Conservation (phyloP, 2,329 filamentous ascomycete genomes). For the Pezicula neosporulosa region DNA sequence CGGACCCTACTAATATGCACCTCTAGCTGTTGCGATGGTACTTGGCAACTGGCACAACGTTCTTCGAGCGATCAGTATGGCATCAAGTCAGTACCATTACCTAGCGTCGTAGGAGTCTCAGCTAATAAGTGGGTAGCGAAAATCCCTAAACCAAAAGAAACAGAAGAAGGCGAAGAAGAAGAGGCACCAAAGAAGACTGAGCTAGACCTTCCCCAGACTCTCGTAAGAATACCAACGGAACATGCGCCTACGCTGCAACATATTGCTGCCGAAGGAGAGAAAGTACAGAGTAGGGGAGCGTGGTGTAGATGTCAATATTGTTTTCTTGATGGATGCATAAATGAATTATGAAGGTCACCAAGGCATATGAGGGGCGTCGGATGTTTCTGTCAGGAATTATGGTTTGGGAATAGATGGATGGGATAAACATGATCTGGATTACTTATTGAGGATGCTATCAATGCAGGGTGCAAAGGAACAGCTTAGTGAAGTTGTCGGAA, state of each 20-base stretch:
- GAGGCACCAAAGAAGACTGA: slow-evolving; percentile 36
- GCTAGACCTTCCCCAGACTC: slow-evolving; percentile 60
- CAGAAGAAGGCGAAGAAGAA: slow-evolving; percentile 35
- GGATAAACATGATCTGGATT: no score
- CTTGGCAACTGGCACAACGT: slow-evolving; percentile 88
- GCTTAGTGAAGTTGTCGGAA: no score
- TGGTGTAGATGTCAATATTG: no score
- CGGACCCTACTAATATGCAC: slow-evolving; percentile 1
- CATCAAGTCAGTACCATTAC: slow-evolving; percentile 59
- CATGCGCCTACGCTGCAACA: slow-evolving; percentile 61
- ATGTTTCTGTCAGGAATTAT: no score
- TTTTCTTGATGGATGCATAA: not conserved
- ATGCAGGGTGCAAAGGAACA: no score
- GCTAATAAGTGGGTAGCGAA: slow-evolving; percentile 49
- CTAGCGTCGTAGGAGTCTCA: slow-evolving; percentile 7
- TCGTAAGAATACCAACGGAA: slow-evolving; percentile 82
- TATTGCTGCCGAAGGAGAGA: slow-evolving; percentile 8
- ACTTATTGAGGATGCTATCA: no score
- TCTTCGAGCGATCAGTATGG: slow-evolving; percentile 80
- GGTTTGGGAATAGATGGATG: no score
- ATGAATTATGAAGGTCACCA: slow-evolving; percentile 4
- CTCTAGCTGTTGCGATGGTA: slow-evolving; percentile 74
- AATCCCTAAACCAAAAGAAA: slow-evolving; percentile 57
- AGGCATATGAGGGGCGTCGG: no score
- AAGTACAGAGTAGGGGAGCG: slow-evolving; percentile 6